Conservation (phyloP, 805 yeast genomes). For the Saturnispora sanitii region DNA sequence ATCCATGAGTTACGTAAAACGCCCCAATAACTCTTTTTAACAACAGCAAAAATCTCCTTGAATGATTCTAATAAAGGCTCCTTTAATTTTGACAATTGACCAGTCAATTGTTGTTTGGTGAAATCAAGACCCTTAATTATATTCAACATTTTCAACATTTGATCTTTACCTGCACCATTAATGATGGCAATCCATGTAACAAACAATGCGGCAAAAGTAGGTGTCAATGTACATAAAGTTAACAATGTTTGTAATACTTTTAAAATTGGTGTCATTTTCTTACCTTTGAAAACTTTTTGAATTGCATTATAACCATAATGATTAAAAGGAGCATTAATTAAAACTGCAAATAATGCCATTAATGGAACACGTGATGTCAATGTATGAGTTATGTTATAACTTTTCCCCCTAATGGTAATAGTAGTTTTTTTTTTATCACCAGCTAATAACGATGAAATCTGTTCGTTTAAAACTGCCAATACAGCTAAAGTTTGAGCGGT, state of each 20-base stretch:
- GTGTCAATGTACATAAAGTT: constrained; percentile 47
- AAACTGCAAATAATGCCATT: constrained; percentile 47
- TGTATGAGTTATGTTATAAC: constrained; percentile 28
- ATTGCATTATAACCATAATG: constrained; percentile 43
- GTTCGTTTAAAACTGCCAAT: constrained; percentile 35
- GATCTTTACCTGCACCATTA: too few relatives aligned
- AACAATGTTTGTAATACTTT: constrained; percentile 42
- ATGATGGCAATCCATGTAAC: constrained; percentile 45
- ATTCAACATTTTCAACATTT: too few relatives aligned
- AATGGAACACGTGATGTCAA: constrained; percentile 37
- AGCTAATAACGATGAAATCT: constrained; percentile 42
- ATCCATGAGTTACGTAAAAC: constrained; percentile 44
- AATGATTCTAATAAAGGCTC: too few relatives aligned
- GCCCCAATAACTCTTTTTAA: constrained; percentile 34
- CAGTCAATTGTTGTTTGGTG: too few relatives aligned
- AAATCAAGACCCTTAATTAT: too few relatives aligned
- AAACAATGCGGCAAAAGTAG: constrained; percentile 38
- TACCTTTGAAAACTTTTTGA: constrained; percentile 35
- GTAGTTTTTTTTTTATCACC: constrained; percentile 28
- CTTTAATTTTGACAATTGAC: too few relatives aligned
- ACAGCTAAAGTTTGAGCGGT: too few relatives aligned
- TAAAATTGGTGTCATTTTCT: constrained; percentile 31
- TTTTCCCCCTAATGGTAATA: constrained; percentile 13
- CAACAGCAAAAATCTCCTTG: too few relatives aligned
- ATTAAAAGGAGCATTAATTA: constrained; percentile 47